Conservation (phyloP, 106 monocot species). For the Platanthera zijinensis region DNA sequence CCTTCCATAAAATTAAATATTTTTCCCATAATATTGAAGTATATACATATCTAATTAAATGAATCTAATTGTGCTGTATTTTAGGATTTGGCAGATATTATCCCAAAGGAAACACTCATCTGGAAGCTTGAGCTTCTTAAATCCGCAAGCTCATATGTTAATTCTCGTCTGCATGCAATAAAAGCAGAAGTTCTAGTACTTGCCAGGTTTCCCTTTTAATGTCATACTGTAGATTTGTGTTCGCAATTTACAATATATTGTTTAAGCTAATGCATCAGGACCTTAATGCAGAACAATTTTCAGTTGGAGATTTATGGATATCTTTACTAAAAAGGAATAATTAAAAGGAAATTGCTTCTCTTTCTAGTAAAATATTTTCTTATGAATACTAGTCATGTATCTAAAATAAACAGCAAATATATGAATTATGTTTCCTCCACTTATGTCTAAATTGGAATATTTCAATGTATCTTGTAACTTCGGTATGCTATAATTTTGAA, state of each 20-base stretch:
- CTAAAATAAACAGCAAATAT: not conserved
- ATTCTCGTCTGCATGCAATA: constrained; percentile 89
- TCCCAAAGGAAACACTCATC: constrained; percentile 66
- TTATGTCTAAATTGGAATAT: not conserved
- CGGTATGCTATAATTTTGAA: not conserved
- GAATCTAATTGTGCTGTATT: constrained; percentile 13
- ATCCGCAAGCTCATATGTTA: constrained; percentile 60
- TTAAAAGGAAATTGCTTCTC: not conserved
- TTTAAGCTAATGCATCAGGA: not conserved
- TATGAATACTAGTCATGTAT: not conserved
- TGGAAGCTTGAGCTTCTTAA: constrained; percentile 88
- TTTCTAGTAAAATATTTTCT: not conserved
- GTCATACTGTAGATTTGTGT: not conserved
- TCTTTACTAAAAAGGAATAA: not conserved
- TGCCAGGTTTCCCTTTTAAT: constrained; percentile 41
- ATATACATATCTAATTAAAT: constrained; percentile 1
- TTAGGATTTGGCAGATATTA: constrained; percentile 75
- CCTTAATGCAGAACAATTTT: too few relatives aligned
- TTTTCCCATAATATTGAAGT: not conserved
- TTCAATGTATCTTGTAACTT: not conserved
- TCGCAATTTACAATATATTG: not conserved
- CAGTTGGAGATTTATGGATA: too few relatives aligned
- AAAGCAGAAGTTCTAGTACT: constrained; percentile 79
- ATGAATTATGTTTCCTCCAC: too few relatives aligned
- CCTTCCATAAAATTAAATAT: not conserved